Conservation (phyloP, 768 basidiomycete species). For the Roridomyces roridus region DNA sequence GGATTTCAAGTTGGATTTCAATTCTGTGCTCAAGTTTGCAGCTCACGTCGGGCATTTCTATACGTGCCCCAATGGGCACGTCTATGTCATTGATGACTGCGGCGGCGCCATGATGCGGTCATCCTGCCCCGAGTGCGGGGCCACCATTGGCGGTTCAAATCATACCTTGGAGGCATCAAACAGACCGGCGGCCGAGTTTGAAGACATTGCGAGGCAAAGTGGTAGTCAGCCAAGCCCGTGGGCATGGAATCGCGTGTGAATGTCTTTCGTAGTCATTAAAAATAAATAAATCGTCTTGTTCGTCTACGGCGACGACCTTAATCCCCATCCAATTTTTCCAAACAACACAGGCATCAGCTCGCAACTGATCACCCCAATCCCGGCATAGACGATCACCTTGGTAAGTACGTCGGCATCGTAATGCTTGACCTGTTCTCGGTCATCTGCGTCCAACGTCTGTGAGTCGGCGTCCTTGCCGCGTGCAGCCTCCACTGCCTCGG, state of each 20-base stretch:
- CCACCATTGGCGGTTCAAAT: conserved; percentile 52
- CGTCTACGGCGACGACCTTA: conserved; percentile 40
- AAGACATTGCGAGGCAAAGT: conserved; percentile 41
- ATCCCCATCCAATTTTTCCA: conserved; percentile 72
- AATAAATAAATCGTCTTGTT: no score
- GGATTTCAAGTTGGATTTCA: not conserved
- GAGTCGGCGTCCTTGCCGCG: conserved; percentile 34
- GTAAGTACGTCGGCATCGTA: conserved; percentile 51
- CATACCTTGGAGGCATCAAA: conserved; percentile 53
- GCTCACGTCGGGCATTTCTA: conserved; percentile 53
- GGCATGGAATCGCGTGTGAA: conserved; percentile 34
- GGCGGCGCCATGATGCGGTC: conserved; percentile 58
- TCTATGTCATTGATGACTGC: conserved; percentile 65
- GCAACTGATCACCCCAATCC: conserved; percentile 75
- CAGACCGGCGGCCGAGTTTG: conserved; percentile 51
- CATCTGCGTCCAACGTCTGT: conserved; percentile 53
- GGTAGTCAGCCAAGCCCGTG: conserved; percentile 39
- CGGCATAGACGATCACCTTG: conserved; percentile 89
- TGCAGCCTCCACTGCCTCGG: conserved; percentile 32
- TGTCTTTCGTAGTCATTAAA: no score
- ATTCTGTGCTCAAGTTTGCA: conserved; percentile 18
- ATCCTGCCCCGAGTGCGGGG: conserved; percentile 64
- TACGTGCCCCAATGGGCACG: conserved; percentile 64
- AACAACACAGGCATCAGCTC: conserved; percentile 73
- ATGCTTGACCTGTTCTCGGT: conserved; percentile 69